These are phyloP conservation scores for Fraxinus ornus DNA, from an alignment of 305 asterid genomes.

Conservation along the genomic window DNA sequence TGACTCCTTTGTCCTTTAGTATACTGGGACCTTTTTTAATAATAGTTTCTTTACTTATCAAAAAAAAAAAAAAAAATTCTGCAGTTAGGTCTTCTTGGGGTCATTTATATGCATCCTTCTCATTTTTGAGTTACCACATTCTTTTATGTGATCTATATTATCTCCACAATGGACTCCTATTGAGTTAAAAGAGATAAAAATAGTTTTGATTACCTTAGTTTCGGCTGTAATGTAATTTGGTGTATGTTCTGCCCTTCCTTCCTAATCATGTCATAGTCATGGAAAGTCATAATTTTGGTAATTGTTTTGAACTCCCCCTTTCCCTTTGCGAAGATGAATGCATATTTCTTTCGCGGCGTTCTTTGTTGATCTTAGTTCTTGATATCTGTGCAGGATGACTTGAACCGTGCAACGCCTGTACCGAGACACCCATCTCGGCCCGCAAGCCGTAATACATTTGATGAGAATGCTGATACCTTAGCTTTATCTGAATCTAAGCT, in stretches of 20 bases:
- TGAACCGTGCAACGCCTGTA: conserved; percentile 64
- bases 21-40: too few relatives aligned
- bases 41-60: too few relatives aligned
- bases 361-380: neutral
- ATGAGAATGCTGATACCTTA: conserved; percentile 49
- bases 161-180: neutral
- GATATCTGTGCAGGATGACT: conserved; percentile 63
- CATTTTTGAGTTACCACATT: neutral
- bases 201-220: neutral
- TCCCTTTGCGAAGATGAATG: neutral
- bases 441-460: conserved; percentile 78
- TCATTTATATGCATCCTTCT: neutral
- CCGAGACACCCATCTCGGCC: conserved; percentile 86
- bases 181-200: neutral
- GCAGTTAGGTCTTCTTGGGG: neutral
- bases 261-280: neutral
- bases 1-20: too few relatives aligned
- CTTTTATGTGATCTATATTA: neutral
- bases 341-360: neutral
- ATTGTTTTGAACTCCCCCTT: neutral
- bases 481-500: conserved; percentile 67
- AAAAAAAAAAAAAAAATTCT: too few relatives aligned
- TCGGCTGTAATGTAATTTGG: neutral
- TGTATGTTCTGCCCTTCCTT: neutral
- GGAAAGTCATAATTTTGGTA: neutral